A percentile compares a stretch with the other conserved stretches of the same genome.
These are phyloP conservation scores for Colletotrichum sp. DNA, from an alignment of 2,329 filamentous ascomycete species.

Conservation along the genomic window DNA sequence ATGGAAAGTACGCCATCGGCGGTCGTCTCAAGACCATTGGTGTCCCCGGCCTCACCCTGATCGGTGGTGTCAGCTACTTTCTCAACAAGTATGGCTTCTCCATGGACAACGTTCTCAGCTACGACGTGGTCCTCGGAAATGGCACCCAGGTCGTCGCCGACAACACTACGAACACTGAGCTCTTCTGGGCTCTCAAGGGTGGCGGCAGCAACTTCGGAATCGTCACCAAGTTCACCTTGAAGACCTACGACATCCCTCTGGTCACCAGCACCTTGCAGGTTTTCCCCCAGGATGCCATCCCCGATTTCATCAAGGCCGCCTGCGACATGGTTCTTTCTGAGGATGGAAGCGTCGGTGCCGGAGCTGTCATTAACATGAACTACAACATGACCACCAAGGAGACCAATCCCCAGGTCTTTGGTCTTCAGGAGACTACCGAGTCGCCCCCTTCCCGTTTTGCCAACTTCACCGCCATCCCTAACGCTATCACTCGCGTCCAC, in stretches of 20 bases:
- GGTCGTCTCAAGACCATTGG: conserved; percentile 32
- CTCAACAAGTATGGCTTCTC: conserved; percentile 30
- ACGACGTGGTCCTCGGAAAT: conserved; percentile 46
- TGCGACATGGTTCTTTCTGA: conserved; percentile 28
- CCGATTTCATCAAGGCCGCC: conserved; percentile 31
- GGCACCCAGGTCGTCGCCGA: conserved; percentile 47
- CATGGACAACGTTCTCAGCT: conserved; percentile 29
- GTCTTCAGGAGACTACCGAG: conserved; percentile 37
- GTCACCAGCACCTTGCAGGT: conserved; percentile 38
- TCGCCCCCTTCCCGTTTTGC: conserved; percentile 35
- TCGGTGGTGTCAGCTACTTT: conserved; percentile 33
- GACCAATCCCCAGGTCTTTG: conserved; percentile 29
- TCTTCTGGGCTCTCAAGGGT: conserved; percentile 24
- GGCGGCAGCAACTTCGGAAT: conserved; percentile 22
- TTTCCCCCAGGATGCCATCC: conserved; percentile 28
- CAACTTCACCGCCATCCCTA: conserved; percentile 35
- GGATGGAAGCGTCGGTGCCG: conserved; percentile 30
- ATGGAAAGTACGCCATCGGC: conserved; percentile 29
- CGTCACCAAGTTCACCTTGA: conserved; percentile 27
- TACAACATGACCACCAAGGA: conserved; percentile 32
- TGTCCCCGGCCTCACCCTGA: conserved; percentile 30
- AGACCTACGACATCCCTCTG: conserved; percentile 24
- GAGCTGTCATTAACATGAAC: conserved; percentile 33
- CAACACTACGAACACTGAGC: conserved; percentile 23
- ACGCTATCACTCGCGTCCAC: conserved; percentile 20